Evolutionary conservation across 495 filamentous ascomycete species (phyloP).

Genomic region (Antarctomyces pellizariae): DNA sequence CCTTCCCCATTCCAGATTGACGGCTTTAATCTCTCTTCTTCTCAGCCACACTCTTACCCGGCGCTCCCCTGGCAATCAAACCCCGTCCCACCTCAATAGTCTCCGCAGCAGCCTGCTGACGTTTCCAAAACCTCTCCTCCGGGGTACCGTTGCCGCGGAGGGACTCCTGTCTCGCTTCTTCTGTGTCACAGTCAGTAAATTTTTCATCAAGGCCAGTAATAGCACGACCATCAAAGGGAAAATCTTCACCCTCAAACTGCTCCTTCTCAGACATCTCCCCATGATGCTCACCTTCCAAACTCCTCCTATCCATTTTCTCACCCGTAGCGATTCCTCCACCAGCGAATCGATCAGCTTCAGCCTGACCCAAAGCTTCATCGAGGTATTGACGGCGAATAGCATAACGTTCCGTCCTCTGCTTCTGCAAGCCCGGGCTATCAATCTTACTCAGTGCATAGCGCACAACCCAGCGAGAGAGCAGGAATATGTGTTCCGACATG

Average conservation of each 20-base stretch:
- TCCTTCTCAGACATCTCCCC: conserved; percentile 11
- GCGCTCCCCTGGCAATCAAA: conserved; percentile 11
- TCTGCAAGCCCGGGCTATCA: conserved; percentile 61
- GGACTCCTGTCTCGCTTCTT: conserved; percentile 41
- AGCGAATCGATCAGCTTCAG: conserved; percentile 16
- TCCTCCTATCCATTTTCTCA: conserved; percentile 23
- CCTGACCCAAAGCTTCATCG: conserved; percentile 29
- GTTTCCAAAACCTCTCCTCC: conserved; percentile 43
- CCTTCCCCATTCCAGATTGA: too few species aligned
- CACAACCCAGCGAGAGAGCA: conserved; percentile 46
- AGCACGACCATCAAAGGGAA: conserved; percentile 5
- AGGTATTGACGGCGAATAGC: conserved; percentile 29
- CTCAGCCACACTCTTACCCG: too few species aligned
- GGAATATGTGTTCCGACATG: conserved; percentile 69
- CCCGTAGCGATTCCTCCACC: conserved; percentile 15
- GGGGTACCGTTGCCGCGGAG: conserved; percentile 23
- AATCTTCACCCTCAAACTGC: conserved; percentile 5
- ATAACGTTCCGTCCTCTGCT: conserved; percentile 56
- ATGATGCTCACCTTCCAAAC: conserved; percentile 19
- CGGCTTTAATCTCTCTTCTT: too few species aligned
- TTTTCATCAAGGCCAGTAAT: conserved; percentile 18
- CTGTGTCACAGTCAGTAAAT: too few species aligned
- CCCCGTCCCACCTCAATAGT: conserved; percentile 27
- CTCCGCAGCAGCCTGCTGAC: conserved; percentile 38
- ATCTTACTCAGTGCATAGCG: conserved; percentile 49